Evolutionary conservation across 2,329 filamentous ascomycete species (phyloP).

Genomic region (Arthrinium phaeospermum): DNA sequence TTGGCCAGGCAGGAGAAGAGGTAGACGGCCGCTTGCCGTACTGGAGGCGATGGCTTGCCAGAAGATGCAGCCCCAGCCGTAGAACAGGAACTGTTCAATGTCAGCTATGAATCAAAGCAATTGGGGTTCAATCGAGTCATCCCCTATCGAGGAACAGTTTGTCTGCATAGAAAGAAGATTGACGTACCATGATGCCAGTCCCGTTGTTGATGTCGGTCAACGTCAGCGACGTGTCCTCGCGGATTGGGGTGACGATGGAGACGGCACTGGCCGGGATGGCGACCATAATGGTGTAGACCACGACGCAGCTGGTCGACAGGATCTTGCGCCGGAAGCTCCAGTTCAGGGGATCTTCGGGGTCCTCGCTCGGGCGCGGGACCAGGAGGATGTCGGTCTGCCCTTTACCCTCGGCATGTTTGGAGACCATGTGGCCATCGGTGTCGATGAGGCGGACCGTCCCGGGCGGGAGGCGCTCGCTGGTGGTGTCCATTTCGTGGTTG

Average conservation of each 20-base stretch:
- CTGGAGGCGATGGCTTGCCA: constrained; percentile 41
- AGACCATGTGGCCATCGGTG: constrained; percentile 29
- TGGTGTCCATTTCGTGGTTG: background rate
- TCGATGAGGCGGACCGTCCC: constrained; percentile 52
- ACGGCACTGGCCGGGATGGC: constrained; percentile 40
- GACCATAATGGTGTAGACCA: constrained; percentile 33
- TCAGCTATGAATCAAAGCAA: background rate
- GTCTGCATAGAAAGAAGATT: background rate
- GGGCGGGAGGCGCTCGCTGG: constrained; percentile 32
- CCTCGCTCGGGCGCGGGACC: constrained; percentile 39
- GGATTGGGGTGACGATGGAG: constrained; percentile 44
- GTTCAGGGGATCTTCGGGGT: constrained; percentile 47
- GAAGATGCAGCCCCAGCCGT: constrained; percentile 41
- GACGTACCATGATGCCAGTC: constrained; percentile 43
- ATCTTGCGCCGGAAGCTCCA: constrained; percentile 42
- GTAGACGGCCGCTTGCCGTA: constrained; percentile 40
- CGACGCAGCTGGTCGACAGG: constrained; percentile 34
- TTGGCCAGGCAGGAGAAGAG: constrained; percentile 35
- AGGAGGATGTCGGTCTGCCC: constrained; percentile 47
- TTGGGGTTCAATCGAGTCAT: background rate
- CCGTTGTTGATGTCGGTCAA: constrained; percentile 45
- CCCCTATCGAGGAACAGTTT: too few species aligned
- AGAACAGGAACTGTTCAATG: constrained; percentile 37
- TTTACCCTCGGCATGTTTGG: constrained; percentile 17
- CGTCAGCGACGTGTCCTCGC: constrained; percentile 39